These are phyloP conservation scores for Sphagnum fallax DNA, from an alignment of 228 moss, liverwort and hornwort genomes.

Conservation along the genomic window DNA sequence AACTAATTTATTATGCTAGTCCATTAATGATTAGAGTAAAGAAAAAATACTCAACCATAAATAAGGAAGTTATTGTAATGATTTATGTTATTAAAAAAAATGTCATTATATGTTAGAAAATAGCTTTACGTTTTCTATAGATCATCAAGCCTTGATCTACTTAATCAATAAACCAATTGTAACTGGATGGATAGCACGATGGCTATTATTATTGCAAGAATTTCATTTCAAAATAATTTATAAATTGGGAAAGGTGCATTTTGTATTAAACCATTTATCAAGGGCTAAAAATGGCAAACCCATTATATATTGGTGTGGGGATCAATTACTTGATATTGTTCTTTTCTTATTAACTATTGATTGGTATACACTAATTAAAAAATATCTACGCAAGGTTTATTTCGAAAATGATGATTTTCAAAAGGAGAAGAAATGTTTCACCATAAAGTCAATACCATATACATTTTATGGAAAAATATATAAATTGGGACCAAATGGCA, in stretches of 20 bases:
- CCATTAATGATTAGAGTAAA: background rate
- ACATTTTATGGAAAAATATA: too few species aligned
- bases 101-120: conserved; percentile 7
- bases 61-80: conserved; percentile 4
- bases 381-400: too few species aligned
- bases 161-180: conserved; percentile 7
- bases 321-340: too few species aligned
- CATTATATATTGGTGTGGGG: too few species aligned
- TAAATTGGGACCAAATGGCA: too few species aligned
- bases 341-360: too few species aligned
- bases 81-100: conserved; percentile 8
- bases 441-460: too few species aligned
- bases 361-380: too few species aligned
- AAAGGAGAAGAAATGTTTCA: too few species aligned
- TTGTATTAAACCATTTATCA: background rate
- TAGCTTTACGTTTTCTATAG: background rate
- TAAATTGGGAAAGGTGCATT: background rate
- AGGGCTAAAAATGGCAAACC: too few species aligned
- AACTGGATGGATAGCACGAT: conserved; percentile 4
- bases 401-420: too few species aligned
- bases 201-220: conserved; percentile 1
- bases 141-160: conserved; percentile 2
- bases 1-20: conserved; percentile 2
- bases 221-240: background rate
- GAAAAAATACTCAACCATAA: background rate